A percentile compares a stretch with the other conserved stretches of the same genome.
These are phyloP conservation scores for Lotmaria passim DNA, from an alignment of 208 protist genomes.

Conservation along the genomic window DNA sequence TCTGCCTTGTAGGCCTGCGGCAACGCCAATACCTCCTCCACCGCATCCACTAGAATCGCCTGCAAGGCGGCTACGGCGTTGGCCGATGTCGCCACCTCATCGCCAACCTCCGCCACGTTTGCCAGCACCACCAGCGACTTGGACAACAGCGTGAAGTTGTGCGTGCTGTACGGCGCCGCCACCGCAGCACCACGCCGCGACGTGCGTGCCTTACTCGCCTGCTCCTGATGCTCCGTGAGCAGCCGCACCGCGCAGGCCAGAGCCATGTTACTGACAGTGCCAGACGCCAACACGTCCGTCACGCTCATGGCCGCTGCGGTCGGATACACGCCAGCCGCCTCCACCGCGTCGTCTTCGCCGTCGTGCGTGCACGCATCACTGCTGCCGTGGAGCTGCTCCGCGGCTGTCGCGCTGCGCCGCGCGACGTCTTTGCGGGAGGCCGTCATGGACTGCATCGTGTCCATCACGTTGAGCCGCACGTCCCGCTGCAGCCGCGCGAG, in stretches of 20 bases:
- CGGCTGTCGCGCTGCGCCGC: neutral
- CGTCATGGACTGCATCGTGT: conserved; percentile 51
- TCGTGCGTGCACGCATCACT: neutral
- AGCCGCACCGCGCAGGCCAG: conserved; percentile 69
- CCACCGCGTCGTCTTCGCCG: conserved; percentile 3
- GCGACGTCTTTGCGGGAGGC: conserved; percentile 52
- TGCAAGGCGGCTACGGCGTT: conserved; percentile 83
- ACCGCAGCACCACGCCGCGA: neutral
- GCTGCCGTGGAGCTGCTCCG: neutral
- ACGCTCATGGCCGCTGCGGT: conserved; percentile 62
- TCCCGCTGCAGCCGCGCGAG: conserved; percentile 49
- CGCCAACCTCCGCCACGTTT: conserved; percentile 52
- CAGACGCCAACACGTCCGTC: conserved; percentile 54
- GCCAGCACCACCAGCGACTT: conserved; percentile 49
- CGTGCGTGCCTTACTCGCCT: neutral
- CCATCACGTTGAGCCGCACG: conserved; percentile 51
- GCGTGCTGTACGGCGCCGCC: conserved; percentile 39
- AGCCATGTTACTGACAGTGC: conserved; percentile 60
- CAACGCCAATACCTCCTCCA: conserved; percentile 39
- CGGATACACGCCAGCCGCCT: conserved; percentile 37
- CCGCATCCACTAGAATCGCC: conserved; percentile 48
- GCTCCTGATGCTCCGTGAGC: conserved; percentile 41
- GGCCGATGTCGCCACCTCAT: conserved; percentile 49
- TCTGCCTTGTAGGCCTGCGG: conserved; percentile 24
- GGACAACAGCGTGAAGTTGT: conserved; percentile 60